Conservation (phyloP, 176 grass and related monocot species). For the Aegilops sharonensis region DNA sequence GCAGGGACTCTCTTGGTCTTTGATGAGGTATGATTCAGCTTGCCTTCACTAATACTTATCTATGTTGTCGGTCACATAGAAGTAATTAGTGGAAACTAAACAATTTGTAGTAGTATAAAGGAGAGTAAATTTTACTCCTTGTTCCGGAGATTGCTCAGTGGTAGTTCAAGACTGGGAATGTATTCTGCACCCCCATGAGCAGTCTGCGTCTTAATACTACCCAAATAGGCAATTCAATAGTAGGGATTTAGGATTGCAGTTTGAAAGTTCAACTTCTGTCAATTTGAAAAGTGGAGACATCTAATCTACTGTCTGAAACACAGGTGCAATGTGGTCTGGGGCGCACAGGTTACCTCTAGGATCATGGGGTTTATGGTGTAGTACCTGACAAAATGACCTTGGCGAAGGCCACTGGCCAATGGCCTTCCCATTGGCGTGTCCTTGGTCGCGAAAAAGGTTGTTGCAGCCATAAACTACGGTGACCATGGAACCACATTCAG, state of each 20-base stretch:
- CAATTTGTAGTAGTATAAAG: neutral
- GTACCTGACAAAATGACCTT: slow-evolving; percentile 76
- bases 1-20: slow-evolving; percentile 68
- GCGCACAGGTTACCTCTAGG: slow-evolving; percentile 78
- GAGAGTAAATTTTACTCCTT: too few species aligned
- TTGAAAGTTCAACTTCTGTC: neutral
- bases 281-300: neutral
- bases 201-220: neutral
- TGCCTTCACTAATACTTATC: neutral
- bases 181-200: neutral
- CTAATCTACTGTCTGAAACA: neutral
- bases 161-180: neutral
- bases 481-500: slow-evolving; percentile 88
- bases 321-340: slow-evolving; percentile 87
- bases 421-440: slow-evolving; percentile 69
- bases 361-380: slow-evolving; percentile 53
- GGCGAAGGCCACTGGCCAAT: slow-evolving; percentile 69
- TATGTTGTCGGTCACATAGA: neutral
- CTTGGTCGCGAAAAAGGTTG: slow-evolving; percentile 64
- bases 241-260: neutral
- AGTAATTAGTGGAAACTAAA: neutral
- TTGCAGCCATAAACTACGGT: slow-evolving; percentile 54
- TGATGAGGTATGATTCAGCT: slow-evolving; percentile 69
- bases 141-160: neutral
- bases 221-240: neutral